phyloP scores from a whole-genome alignment of 2,329 filamentous ascomycete species.

The Fusarium nisikadoi region DNA sequence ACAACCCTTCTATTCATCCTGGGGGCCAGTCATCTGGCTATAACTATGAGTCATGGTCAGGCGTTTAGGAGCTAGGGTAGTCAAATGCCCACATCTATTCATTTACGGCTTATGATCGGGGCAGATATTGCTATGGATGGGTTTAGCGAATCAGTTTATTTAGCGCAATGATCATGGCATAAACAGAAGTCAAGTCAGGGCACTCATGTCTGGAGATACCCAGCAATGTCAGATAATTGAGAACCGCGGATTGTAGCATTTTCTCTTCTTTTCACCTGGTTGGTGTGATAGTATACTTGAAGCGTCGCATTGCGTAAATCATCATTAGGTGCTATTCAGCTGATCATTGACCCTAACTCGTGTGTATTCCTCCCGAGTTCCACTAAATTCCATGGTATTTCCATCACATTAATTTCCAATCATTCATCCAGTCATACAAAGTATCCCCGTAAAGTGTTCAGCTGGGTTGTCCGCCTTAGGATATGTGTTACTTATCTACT shows the following conservation, averaged over 20 bases:
- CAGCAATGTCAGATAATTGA: not conserved
- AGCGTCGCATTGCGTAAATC: not conserved
- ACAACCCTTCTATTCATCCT: constrained; percentile 28
- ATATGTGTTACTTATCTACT: constrained; percentile 2
- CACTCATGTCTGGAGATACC: constrained; percentile 19
- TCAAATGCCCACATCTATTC: not conserved
- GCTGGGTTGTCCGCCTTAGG: not conserved
- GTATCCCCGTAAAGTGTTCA: not conserved
- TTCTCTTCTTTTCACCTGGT: not conserved
- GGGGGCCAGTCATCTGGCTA: constrained; percentile 41
- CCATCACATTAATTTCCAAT: constrained; percentile 1
- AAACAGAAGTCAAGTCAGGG: not conserved
- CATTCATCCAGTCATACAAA: not conserved
- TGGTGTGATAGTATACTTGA: not conserved
- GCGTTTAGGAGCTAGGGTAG: not conserved
- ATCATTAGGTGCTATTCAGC: constrained; percentile 1
- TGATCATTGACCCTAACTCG: constrained; percentile 5
- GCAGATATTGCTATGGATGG: constrained; percentile 1
- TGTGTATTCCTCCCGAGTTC: not conserved
- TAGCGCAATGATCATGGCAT: not conserved
- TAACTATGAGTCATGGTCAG: constrained; percentile 41
- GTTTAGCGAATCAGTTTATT: not conserved
- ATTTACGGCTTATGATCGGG: not conserved
- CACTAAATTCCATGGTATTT: constrained; percentile 19
- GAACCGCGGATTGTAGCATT: not conserved